Percentiles rank a stretch among this genome's conserved stretches.
phyloP scores from a whole-genome alignment of 1,139 yeast genomes.

The Kodamaea sp. region DNA sequence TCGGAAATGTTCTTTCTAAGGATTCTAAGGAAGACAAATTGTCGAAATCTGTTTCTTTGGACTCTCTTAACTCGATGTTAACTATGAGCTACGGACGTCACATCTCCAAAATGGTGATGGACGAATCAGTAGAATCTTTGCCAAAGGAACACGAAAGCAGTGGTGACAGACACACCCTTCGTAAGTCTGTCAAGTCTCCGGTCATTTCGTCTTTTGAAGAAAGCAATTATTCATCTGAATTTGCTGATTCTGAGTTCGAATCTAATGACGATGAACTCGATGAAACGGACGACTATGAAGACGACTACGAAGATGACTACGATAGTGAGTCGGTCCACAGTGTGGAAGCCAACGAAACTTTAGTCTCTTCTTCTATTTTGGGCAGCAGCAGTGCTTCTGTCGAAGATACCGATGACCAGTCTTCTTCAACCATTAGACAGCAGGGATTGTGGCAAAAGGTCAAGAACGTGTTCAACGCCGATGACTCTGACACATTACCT shows the following conservation, averaged over 20 bases:
- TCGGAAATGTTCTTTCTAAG: conserved; percentile 10
- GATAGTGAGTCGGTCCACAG: conserved; percentile 15
- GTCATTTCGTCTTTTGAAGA: conserved; percentile 12
- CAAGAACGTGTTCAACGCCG: conserved; percentile 54
- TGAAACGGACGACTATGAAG: conserved; percentile 21
- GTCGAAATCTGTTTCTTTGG: conserved; percentile 34
- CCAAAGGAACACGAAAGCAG: conserved; percentile 11
- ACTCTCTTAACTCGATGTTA: conserved; percentile 44
- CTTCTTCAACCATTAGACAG: conserved; percentile 8
- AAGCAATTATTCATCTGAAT: conserved; percentile 33
- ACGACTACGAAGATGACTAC: conserved; percentile 23
- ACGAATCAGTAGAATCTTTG: conserved; percentile 15
- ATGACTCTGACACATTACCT: conserved; percentile 57
- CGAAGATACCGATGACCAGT: conserved; percentile 9
- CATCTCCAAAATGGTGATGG: conserved; percentile 43
- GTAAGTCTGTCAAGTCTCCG: conserved; percentile 13
- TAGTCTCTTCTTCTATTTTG: not conserved
- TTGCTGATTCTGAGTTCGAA: conserved; percentile 47
- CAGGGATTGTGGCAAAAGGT: conserved; percentile 62
- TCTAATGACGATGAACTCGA: conserved; percentile 32
- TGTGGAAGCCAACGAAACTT: conserved; percentile 14
- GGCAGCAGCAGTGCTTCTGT: conserved; percentile 1
- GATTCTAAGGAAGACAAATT: conserved; percentile 19
- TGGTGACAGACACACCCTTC: conserved; percentile 13
- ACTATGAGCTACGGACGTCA: conserved; percentile 43